phyloP scores from a whole-genome alignment of 257 asterid genomes.

The Euphrasia confusa region DNA sequence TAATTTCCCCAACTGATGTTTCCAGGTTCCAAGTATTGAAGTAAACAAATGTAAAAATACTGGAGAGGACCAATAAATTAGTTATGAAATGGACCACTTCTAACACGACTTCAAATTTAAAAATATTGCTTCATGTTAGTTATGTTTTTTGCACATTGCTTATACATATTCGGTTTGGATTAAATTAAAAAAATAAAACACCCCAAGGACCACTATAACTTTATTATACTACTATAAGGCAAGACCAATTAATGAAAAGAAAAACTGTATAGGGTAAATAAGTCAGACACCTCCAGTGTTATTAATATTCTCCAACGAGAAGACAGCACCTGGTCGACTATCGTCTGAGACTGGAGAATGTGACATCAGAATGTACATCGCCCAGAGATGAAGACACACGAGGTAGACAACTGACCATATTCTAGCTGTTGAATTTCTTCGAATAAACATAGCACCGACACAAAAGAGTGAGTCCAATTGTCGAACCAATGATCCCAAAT shows the following conservation, averaged over 20 bases:
- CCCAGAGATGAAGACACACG: conserved; percentile 87
- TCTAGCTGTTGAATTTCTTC: conserved; percentile 72
- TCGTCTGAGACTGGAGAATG: conserved; percentile 60
- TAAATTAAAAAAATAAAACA: conserved; percentile 15
- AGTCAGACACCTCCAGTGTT: conserved; percentile 61
- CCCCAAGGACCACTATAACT: conserved; percentile 3
- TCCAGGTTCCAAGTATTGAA: background rate
- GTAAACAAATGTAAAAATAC: background rate
- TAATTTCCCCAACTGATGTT: background rate
- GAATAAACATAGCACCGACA: conserved; percentile 58
- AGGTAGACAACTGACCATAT: conserved; percentile 64
- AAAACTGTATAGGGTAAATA: conserved; percentile 1
- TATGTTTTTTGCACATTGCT: conserved; percentile 12
- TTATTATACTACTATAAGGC: background rate
- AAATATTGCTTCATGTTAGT: background rate
- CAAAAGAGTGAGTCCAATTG: conserved; percentile 78
- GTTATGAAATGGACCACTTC: background rate
- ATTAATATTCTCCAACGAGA: conserved; percentile 81
- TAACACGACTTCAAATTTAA: background rate
- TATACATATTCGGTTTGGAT: background rate
- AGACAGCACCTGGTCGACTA: conserved; percentile 45
- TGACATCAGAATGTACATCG: conserved; percentile 57
- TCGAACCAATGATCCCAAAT: conserved; percentile 69
- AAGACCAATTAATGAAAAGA: background rate
- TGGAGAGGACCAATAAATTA: too few relatives aligned